Evolutionary conservation across 768 basidiomycete species (phyloP).

Genomic region (Boletus edulis): DNA sequence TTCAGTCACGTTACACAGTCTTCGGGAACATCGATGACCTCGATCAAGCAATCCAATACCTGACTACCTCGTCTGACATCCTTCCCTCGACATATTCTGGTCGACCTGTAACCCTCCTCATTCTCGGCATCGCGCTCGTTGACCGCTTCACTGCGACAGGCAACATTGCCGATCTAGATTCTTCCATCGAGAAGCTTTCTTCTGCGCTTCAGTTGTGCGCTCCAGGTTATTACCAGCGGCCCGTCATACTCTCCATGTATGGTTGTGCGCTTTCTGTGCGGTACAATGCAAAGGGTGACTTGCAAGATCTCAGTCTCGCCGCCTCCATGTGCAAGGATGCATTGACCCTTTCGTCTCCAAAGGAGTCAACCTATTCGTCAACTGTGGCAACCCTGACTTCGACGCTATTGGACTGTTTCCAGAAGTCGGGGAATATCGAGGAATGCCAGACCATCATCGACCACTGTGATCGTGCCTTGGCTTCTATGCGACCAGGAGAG

Average conservation of each 20-base stretch:
- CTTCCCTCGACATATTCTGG: constrained; percentile 4
- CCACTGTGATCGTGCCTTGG: constrained; percentile 20
- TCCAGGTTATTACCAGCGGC: constrained; percentile 3
- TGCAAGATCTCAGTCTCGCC: constrained; percentile 14
- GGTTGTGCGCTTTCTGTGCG: constrained; percentile 12
- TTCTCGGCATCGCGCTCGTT: constrained; percentile 8
- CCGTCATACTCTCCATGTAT: constrained; percentile 10
- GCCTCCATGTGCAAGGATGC: constrained; percentile 17
- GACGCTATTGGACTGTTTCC: constrained; percentile 8
- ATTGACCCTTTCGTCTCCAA: constrained; percentile 5
- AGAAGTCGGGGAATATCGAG: constrained; percentile 4
- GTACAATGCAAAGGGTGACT: constrained; percentile 13
- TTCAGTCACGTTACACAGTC: constrained; percentile 14
- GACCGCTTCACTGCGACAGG: constrained; percentile 10
- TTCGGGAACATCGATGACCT: constrained; percentile 20
- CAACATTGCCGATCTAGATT: constrained; percentile 12
- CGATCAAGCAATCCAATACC: constrained; percentile 20
- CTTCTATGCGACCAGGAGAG: not conserved
- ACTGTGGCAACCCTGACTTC: constrained; percentile 1
- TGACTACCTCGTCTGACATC: constrained; percentile 17
- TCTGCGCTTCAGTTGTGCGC: constrained; percentile 14
- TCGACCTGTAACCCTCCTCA: constrained; percentile 11
- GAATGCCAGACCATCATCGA: constrained; percentile 20
- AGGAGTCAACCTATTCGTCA: not conserved
- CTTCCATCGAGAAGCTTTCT: constrained; percentile 12